Evolutionary conservation across 148 eudicot genomes (phyloP), one percentile per base, ranked within the genome.

Genomic region (Spergularia marina): DNA sequence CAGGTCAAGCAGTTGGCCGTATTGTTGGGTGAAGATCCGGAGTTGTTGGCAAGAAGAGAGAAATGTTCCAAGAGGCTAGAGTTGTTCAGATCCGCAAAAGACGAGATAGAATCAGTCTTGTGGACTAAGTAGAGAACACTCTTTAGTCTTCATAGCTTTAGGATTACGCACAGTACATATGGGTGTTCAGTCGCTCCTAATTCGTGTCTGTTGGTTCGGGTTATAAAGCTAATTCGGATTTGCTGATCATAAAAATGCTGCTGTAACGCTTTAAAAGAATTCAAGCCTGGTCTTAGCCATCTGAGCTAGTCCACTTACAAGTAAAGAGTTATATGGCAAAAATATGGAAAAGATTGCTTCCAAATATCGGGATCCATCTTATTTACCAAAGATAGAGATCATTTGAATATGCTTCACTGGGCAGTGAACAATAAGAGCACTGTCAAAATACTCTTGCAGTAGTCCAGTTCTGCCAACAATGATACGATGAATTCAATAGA

Each of bases 81-180:
- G 81, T 63, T 89, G 53, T 87, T 83, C 81, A 87, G 81, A 66
- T 61, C 87, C 59, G 89, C 89, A 7, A 81, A 87, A 78, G 81
- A 86, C 16, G 91, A 87, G 80, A 82, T 90, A 68, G 88, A 86
- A 69, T 78, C 87, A 0, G 86, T 85, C 65, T 65, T 77, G 6
- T 87, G 86, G 85, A 67, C 72, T 44, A 36, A 73, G 73, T 78
- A 61, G 49, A 78, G 39, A 47, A 61, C n/a, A 21, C 4, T 34
- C 23, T 4, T 15, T 70, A 1, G 54, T 59, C 41, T 72, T 16
- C 52, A 16, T 68, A 65, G 63, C 55, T 47, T 53, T 30, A 1
- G 74, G n/a, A 39, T 44, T 72, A 72, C 10, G 30, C 61, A 13
- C 12, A 34, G 73, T 58, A 40, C 39, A 76, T 59, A 53, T 65